Percentiles rank a stretch among this genome's conserved stretches.
phyloP scores from a whole-genome alignment of 129 eudicot genomes.

The Ambrosia artemisiifolia region DNA sequence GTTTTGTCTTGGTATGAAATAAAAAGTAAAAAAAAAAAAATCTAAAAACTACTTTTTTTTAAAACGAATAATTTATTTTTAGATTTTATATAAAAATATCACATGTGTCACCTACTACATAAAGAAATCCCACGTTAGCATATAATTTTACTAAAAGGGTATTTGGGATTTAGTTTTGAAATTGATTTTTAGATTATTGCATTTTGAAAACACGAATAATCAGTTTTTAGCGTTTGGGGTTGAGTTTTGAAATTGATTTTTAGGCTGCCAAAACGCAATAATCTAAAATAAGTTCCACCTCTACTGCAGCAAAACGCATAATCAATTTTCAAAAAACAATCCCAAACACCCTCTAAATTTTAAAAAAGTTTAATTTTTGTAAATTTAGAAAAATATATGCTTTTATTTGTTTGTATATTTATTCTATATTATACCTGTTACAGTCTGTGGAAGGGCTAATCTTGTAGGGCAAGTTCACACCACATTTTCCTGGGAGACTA shows the following conservation, averaged over 20 bases:
- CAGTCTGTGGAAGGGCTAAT: constrained; percentile 51
- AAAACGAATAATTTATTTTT: neutral
- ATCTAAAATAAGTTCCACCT: too few relatives aligned
- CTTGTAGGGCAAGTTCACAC: constrained; percentile 40
- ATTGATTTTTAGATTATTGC: too few relatives aligned
- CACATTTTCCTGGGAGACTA: constrained; percentile 41
- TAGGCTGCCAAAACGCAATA: too few relatives aligned
- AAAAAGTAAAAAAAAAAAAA: too few relatives aligned
- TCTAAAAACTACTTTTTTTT: neutral
- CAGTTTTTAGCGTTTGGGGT: too few relatives aligned
- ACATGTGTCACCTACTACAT: neutral
- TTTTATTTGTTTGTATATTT: neutral
- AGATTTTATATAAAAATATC: neutral
- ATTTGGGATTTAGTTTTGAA: too few relatives aligned
- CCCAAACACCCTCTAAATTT: too few relatives aligned
- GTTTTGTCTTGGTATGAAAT: too few relatives aligned
- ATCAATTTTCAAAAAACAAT: too few relatives aligned
- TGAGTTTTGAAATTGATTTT: too few relatives aligned
- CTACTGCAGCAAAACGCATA: too few relatives aligned
- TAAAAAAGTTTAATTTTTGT: neutral
- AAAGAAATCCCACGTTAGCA: neutral
- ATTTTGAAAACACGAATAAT: too few relatives aligned
- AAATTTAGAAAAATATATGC: neutral
- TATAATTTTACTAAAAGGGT: neutral
- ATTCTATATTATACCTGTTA: constrained; percentile 18